Evolutionary conservation across 1,139 yeast genomes (phyloP).

Genomic region (Hansenula sp.): DNA sequence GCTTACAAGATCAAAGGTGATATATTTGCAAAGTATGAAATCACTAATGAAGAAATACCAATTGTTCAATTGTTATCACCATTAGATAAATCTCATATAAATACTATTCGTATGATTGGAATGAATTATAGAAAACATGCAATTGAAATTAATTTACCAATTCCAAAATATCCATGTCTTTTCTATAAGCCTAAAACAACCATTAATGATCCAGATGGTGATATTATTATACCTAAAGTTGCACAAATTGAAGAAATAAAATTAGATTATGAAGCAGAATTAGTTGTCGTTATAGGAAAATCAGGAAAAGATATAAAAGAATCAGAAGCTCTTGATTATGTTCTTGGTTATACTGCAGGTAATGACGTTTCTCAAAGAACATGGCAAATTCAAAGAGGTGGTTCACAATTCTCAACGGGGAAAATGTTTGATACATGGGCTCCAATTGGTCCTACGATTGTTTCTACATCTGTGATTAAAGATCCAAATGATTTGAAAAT

Average conservation of each 20-base stretch:
- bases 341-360: constrained; percentile 49
- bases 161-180: constrained; percentile 44
- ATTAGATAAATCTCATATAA: constrained; percentile 29
- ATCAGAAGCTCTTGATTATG: constrained; percentile 40
- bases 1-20: constrained; percentile 40
- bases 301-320: constrained; percentile 37
- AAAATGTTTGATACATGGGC: constrained; percentile 45
- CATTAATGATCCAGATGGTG: constrained; percentile 34
- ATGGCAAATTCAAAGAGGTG: constrained; percentile 45
- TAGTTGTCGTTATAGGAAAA: constrained; percentile 50
- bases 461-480: constrained; percentile 31
- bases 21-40: constrained; percentile 30
- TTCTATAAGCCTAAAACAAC: constrained; percentile 43
- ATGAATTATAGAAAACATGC: constrained; percentile 33
- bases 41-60: constrained; percentile 32
- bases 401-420: constrained; percentile 47
- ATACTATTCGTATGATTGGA: constrained; percentile 36
- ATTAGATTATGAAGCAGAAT: constrained; percentile 49
- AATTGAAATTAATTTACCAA: constrained; percentile 26
- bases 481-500: constrained; percentile 31
- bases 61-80: constrained; percentile 36
- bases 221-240: constrained; percentile 36
- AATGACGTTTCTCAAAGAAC: constrained; percentile 52
- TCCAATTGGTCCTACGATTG: constrained; percentile 33
- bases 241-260: constrained; percentile 23